Evolutionary conservation across 164 flowering plant genomes (phyloP).

Genomic region (Dillenia suffruticosa): DNA sequence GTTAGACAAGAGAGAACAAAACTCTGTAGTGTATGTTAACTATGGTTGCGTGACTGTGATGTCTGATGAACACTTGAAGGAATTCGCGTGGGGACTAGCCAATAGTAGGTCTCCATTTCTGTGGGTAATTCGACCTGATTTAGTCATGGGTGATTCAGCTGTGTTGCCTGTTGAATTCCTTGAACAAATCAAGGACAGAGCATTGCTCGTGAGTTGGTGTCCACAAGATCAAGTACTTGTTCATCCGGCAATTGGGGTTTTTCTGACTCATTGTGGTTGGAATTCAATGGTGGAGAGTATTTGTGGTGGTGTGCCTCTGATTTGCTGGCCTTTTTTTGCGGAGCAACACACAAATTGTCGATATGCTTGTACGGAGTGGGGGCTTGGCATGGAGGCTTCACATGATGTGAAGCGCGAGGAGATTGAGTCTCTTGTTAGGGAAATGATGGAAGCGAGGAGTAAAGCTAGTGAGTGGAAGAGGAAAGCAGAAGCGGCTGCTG

Average conservation of each 20-base stretch:
- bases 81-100: conserved; percentile 36
- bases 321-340: conserved; percentile 14
- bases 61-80: conserved; percentile 19
- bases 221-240: conserved; percentile 13
- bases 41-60: conserved; percentile 26
- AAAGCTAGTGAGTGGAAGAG: conserved; percentile 22
- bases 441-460: conserved; percentile 11
- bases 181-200: conserved; percentile 16
- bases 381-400: conserved; percentile 7
- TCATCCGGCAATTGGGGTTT: conserved; percentile 6
- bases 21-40: conserved; percentile 26
- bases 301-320: conserved; percentile 10
- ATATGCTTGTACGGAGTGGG: conserved; percentile 9
- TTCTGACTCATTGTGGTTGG: conserved; percentile 13
- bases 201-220: conserved; percentile 15
- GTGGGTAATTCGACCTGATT: conserved; percentile 25
- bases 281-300: conserved; percentile 9
- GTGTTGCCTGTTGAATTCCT: conserved; percentile 19
- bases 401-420: conserved; percentile 4
- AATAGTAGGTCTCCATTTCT: conserved; percentile 21
- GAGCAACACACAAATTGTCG: conserved; percentile 12
- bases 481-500: conserved; percentile 13
- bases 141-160: conserved; percentile 18
- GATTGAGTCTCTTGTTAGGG: conserved; percentile 6
- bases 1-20: conserved; percentile 15